Conservation (phyloP, 1,284 basidiomycete species). For the Singerocomus inundabilis region DNA sequence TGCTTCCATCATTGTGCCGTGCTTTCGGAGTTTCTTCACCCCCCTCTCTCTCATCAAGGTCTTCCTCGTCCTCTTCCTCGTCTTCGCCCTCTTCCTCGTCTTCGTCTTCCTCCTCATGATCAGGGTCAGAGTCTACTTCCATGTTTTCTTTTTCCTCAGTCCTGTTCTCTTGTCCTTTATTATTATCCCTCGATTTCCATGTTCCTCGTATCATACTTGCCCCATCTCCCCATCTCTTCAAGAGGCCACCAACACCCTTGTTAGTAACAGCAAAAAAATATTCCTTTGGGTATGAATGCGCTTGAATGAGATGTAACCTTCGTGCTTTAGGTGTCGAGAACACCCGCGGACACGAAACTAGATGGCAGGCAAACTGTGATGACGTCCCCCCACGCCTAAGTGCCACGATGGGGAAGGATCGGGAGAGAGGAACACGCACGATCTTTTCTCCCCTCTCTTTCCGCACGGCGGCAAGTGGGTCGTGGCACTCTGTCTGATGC, state of each 20-base stretch:
- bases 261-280: constrained; percentile 89
- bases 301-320: constrained; percentile 77
- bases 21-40: constrained; percentile 32
- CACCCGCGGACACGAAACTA: constrained; percentile 59
- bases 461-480: constrained; percentile 70
- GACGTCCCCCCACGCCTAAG: background rate
- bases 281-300: constrained; percentile 80
- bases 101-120: constrained; percentile 30
- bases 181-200: constrained; percentile 55
- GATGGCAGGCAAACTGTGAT: constrained; percentile 78
- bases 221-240: constrained; percentile 76
- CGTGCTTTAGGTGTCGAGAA: constrained; percentile 78
- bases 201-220: constrained; percentile 69
- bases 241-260: constrained; percentile 76
- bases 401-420: background rate
- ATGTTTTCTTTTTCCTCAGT: constrained; percentile 22
- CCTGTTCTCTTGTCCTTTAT: constrained; percentile 1
- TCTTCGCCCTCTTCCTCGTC: constrained; percentile 26
- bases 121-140: constrained; percentile 32
- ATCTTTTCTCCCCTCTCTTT: constrained; percentile 87
- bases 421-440: constrained; percentile 46
- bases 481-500: constrained; percentile 88
- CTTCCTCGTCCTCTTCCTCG: constrained; percentile 30
- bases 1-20: constrained; percentile 15
- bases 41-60: constrained; percentile 23